Percentiles rank a stretch among this genome's conserved stretches.
Conservation (phyloP, 129 eudicot genomes). For the Pseudognaphalium luteoalbum region DNA sequence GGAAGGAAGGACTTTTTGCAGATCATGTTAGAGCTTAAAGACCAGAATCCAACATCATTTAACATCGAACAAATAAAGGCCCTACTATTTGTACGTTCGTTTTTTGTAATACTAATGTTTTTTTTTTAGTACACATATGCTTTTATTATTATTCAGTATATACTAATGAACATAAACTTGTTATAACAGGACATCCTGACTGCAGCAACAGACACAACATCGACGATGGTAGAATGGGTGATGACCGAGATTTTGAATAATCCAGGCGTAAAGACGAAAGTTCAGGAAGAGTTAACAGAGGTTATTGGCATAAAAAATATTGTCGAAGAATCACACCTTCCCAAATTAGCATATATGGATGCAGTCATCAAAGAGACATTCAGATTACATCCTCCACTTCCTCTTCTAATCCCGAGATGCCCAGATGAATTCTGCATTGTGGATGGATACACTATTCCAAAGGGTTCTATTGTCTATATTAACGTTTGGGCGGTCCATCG, state of each 20-base stretch:
- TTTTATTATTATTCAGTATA: background rate
- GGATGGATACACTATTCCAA: slow-evolving; percentile 39
- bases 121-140: background rate
- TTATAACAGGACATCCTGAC: slow-evolving; percentile 30
- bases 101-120: no score
- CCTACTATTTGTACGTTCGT: slow-evolving; percentile 34
- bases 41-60: slow-evolving; percentile 33
- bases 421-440: slow-evolving; percentile 38
- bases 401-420: slow-evolving; percentile 35
- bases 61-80: slow-evolving; percentile 43
- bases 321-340: slow-evolving; percentile 39
- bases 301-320: slow-evolving; percentile 42
- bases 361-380: slow-evolving; percentile 51
- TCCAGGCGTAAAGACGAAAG: slow-evolving; percentile 22
- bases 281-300: slow-evolving; percentile 36
- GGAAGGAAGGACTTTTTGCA: slow-evolving; percentile 20
- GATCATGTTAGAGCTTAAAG: slow-evolving; percentile 36
- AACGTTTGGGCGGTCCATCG: slow-evolving; percentile 45
- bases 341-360: slow-evolving; percentile 36
- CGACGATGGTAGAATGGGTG: slow-evolving; percentile 46
- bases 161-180: background rate
- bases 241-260: slow-evolving; percentile 36
- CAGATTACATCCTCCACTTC: slow-evolving; percentile 38
- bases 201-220: slow-evolving; percentile 45
- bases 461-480: slow-evolving; percentile 30